A percentile compares a stretch with the other conserved stretches of the same genome.
Conservation (phyloP, 805 yeast genomes). For the Myxozyma kluyveri region DNA sequence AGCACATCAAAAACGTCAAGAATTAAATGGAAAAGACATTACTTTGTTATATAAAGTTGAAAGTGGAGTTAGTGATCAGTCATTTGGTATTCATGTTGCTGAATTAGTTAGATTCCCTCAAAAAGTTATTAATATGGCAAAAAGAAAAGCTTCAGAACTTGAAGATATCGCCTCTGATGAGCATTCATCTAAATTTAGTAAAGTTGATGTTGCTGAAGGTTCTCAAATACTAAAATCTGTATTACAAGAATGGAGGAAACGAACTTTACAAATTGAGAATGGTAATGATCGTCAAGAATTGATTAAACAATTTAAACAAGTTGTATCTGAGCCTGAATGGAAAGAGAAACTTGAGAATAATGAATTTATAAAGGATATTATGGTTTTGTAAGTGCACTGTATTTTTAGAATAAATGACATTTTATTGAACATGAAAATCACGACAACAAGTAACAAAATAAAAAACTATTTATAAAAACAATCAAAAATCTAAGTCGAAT, state of each 20-base stretch:
- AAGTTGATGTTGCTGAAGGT: constrained; percentile 56
- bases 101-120: constrained; percentile 90
- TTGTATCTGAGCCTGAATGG: constrained; percentile 17
- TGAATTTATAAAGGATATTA: constrained; percentile 21
- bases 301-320: constrained; percentile 17
- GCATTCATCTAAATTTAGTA: constrained; percentile 45
- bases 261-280: neutral
- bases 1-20: constrained; percentile 34
- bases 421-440: too few species aligned
- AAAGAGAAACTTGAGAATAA: constrained; percentile 9
- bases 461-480: neutral
- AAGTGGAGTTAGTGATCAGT: constrained; percentile 91
- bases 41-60: constrained; percentile 92
- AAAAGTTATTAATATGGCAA: constrained; percentile 91
- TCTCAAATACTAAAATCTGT: constrained; percentile 47
- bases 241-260: constrained; percentile 42
- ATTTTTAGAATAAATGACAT: too few species aligned
- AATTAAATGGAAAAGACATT: constrained; percentile 55
- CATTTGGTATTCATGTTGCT: constrained; percentile 97
- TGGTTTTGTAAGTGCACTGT: constrained; percentile 16
- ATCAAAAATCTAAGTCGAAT: neutral
- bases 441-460: neutral
- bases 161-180: constrained; percentile 54
- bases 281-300: constrained; percentile 9
- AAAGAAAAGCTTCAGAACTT: constrained; percentile 84